phyloP scores from a whole-genome alignment of 495 filamentous ascomycete species.

The Penicillium goetzii region DNA sequence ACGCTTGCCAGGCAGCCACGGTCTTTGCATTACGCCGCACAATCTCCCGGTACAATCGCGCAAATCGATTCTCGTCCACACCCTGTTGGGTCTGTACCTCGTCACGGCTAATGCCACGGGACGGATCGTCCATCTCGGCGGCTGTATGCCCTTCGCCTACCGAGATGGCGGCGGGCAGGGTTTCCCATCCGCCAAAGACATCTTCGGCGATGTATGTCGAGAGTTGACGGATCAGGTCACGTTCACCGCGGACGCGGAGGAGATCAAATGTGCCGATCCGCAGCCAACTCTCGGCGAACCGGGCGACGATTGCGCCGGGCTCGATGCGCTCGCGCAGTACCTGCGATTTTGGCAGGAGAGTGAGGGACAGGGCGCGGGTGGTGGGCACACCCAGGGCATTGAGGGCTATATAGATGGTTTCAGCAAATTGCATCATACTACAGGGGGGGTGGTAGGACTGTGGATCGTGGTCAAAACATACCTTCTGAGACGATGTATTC shows the following conservation, averaged over 20 bases:
- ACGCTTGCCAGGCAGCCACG: constrained; percentile 93
- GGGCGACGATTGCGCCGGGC: constrained; percentile 87
- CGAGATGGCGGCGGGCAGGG: constrained; percentile 61
- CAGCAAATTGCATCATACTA: neutral
- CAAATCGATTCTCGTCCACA: constrained; percentile 80
- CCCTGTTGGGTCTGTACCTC: constrained; percentile 65
- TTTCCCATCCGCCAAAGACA: constrained; percentile 83
- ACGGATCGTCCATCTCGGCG: constrained; percentile 47
- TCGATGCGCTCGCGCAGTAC: constrained; percentile 84
- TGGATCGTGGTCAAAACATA: constrained; percentile 15
- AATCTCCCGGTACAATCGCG: constrained; percentile 85
- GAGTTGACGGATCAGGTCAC: constrained; percentile 69
- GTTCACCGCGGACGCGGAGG: constrained; percentile 76
- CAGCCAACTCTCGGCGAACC: constrained; percentile 92
- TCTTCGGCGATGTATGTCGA: constrained; percentile 84
- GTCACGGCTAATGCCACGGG: constrained; percentile 56
- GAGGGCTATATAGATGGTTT: constrained; percentile 48
- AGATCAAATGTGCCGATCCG: constrained; percentile 95
- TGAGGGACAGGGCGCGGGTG: constrained; percentile 83
- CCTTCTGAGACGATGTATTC: constrained; percentile 92
- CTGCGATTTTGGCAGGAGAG: constrained; percentile 68
- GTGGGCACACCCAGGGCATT: constrained; percentile 83
- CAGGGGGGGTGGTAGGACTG: neutral
- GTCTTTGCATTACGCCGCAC: constrained; percentile 83
- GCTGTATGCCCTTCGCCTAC: constrained; percentile 34